Evolutionary conservation across 225 moss, liverwort and hornwort genomes (phyloP).

Genomic region (Climacium dendroides): DNA sequence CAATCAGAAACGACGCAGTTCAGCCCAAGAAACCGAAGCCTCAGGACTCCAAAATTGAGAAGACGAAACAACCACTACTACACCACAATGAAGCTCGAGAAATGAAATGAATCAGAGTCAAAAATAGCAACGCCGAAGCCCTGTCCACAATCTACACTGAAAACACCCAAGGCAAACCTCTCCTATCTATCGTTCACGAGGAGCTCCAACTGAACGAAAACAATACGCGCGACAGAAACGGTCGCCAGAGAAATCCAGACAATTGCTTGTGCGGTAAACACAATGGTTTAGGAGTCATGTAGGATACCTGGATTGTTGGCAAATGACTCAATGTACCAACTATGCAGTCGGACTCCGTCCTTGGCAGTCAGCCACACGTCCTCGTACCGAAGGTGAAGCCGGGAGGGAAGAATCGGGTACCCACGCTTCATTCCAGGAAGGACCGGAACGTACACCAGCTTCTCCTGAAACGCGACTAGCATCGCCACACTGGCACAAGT

Average conservation of each 20-base stretch:
- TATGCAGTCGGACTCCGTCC: constrained; percentile 76
- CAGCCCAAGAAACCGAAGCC: neutral
- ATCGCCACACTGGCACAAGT: constrained; percentile 68
- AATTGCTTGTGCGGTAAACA: neutral
- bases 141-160: neutral
- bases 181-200: no score
- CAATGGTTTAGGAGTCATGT: neutral
- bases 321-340: constrained; percentile 76
- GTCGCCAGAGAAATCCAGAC: neutral
- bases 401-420: constrained; percentile 66
- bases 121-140: neutral
- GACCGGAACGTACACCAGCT: constrained; percentile 82
- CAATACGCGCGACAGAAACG: neutral
- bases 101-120: neutral
- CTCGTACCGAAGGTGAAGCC: constrained; percentile 62
- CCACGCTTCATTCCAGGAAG: constrained; percentile 86
- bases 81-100: neutral
- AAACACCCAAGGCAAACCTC: neutral
- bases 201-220: neutral
- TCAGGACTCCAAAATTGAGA: neutral
- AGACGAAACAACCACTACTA: neutral
- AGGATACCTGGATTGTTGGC: constrained; percentile 26
- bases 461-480: constrained; percentile 87
- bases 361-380: constrained; percentile 68
- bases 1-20: neutral